phyloP scores from a whole-genome alignment of 768 basidiomycete genomes.

The Saitozyma sp. region DNA sequence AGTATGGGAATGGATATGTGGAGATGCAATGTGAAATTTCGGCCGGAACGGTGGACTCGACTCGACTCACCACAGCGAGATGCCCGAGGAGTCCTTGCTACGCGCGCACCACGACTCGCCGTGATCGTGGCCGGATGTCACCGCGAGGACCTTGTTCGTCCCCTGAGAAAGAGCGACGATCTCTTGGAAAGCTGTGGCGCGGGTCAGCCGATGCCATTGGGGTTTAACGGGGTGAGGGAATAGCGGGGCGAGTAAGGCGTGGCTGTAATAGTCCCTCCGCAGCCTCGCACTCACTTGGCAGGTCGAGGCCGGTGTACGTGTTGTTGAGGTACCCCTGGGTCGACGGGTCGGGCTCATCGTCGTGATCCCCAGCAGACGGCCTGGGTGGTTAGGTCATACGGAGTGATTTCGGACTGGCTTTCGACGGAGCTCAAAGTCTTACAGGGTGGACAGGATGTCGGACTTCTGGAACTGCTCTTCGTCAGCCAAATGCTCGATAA shows the following conservation, averaged over 20 bases:
- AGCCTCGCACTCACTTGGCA: slow-evolving; percentile 28
- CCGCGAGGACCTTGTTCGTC: slow-evolving; percentile 54
- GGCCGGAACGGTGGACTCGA: no score
- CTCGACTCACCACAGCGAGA: slow-evolving; percentile 62
- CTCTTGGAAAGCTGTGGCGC: slow-evolving; percentile 57
- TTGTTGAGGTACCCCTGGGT: slow-evolving; percentile 52
- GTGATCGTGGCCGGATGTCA: slow-evolving; percentile 59
- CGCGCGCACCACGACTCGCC: slow-evolving; percentile 78
- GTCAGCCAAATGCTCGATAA: background rate
- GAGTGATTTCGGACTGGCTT: slow-evolving; percentile 14
- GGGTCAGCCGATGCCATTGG: background rate
- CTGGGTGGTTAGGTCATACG: no score
- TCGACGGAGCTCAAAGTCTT: slow-evolving; percentile 36
- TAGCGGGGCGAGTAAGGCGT: background rate
- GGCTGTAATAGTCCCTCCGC: background rate
- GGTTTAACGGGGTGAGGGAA: no score
- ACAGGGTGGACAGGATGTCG: slow-evolving; percentile 26
- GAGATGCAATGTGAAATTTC: background rate
- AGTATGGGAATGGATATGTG: no score
- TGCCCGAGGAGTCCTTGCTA: slow-evolving; percentile 60
- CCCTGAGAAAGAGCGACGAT: slow-evolving; percentile 66
- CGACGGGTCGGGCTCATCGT: slow-evolving; percentile 57
- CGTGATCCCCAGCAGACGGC: slow-evolving; percentile 35
- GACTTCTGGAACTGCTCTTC: slow-evolving; percentile 3
- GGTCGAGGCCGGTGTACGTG: slow-evolving; percentile 60